Conservation (phyloP, 192 early-diverging fungal genomes). For the Backusella tuberculispora region DNA sequence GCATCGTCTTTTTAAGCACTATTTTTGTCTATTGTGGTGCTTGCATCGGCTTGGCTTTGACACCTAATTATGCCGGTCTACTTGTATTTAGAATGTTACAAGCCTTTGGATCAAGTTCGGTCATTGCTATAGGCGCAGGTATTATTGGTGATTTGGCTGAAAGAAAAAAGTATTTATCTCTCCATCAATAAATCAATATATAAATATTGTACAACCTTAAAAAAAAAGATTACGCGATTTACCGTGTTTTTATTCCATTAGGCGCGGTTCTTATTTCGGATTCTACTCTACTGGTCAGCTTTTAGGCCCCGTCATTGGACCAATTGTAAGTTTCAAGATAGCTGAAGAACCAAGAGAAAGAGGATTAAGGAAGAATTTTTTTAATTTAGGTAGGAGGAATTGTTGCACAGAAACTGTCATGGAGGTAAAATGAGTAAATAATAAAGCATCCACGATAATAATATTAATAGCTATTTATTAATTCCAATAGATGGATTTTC, state of each 20-base stretch:
- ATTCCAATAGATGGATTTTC: conserved; percentile 42
- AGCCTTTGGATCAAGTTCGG: conserved; percentile 41
- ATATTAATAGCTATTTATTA: not conserved
- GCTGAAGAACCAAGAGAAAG: conserved; percentile 14
- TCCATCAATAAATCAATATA: not conserved
- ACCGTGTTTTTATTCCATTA: conserved; percentile 1
- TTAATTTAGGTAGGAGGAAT: not conserved
- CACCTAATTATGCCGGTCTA: conserved; percentile 29
- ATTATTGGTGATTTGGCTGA: conserved; percentile 28
- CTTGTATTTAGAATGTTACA: conserved; percentile 41
- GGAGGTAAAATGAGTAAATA: not conserved
- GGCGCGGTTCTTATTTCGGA: conserved; percentile 4
- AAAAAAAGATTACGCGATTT: not conserved
- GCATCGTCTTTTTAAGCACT: conserved; percentile 35
- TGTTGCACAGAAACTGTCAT: not conserved
- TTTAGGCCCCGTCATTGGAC: conserved; percentile 34
- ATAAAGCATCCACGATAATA: not conserved
- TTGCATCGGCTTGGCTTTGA: conserved; percentile 36
- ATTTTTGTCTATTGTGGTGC: conserved; percentile 35
- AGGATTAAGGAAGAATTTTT: no score
- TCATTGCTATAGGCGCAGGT: conserved; percentile 37
- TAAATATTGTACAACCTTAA: not conserved
- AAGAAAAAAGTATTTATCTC: not conserved
- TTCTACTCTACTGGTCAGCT: not conserved
- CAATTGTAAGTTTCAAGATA: conserved; percentile 35